phyloP scores from a whole-genome alignment of 192 early-diverging fungal genomes.

The Rhizophagus clarus region DNA sequence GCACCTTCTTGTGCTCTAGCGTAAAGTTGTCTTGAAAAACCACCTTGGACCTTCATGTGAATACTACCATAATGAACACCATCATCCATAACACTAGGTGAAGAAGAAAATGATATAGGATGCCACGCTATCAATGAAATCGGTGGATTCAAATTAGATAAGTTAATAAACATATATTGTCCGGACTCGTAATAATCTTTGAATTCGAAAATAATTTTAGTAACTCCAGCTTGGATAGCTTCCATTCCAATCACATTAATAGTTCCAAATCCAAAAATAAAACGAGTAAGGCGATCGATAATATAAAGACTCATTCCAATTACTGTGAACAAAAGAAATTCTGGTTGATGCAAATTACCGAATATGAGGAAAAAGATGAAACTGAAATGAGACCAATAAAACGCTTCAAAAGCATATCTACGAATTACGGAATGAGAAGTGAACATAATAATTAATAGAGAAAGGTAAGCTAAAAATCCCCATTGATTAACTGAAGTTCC shows the following conservation, averaged over 20 bases:
- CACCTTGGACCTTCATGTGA: constrained; percentile 46
- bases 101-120: constrained; percentile 25
- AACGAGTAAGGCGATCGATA: constrained; percentile 38
- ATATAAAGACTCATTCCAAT: constrained; percentile 36
- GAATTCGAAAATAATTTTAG: constrained; percentile 31
- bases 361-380: constrained; percentile 37
- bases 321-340: constrained; percentile 35
- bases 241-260: constrained; percentile 24
- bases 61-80: neutral
- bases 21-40: constrained; percentile 33
- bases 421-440: constrained; percentile 34
- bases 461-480: constrained; percentile 6
- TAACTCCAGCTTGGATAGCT: constrained; percentile 1
- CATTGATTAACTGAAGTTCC: neutral
- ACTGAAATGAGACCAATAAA: constrained; percentile 45
- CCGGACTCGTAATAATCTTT: constrained; percentile 36
- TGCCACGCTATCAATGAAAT: constrained; percentile 14
- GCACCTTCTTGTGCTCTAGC: neutral
- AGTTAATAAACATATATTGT: constrained; percentile 48
- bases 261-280: constrained; percentile 31
- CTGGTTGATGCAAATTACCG: constrained; percentile 36
- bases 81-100: constrained; percentile 10
- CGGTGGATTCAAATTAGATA: constrained; percentile 21
- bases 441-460: neutral
- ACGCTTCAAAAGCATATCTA: constrained; percentile 45